phyloP scores from a whole-genome alignment of 257 asterid species.

The Euphrasia confusa region DNA sequence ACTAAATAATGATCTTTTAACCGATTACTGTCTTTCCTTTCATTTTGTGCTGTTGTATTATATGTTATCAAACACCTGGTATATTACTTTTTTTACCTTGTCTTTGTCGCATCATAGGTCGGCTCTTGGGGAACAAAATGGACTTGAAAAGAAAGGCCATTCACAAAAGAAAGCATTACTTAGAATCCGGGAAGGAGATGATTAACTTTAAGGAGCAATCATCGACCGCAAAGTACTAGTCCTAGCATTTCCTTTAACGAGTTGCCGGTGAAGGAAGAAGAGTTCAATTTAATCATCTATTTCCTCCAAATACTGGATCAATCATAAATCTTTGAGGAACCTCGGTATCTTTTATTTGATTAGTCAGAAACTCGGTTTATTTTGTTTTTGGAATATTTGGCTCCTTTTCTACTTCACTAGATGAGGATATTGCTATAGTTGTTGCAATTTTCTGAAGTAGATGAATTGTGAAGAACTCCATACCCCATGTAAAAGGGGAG shows the following conservation, averaged over 20 bases:
- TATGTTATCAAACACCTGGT: neutral
- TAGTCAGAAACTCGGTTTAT: neutral
- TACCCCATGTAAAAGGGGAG: too few species aligned
- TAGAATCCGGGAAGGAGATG: constrained; percentile 56
- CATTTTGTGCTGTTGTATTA: neutral
- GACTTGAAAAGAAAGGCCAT: constrained; percentile 56
- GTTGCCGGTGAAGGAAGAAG: constrained; percentile 24
- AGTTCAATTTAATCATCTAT: neutral
- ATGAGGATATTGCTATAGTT: neutral
- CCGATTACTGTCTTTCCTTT: constrained; percentile 9
- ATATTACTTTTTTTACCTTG: constrained; percentile 26
- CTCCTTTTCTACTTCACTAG: neutral
- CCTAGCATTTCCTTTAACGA: constrained; percentile 15
- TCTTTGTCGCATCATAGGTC: constrained; percentile 43
- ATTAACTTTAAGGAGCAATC: constrained; percentile 26
- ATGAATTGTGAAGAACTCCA: too few species aligned
- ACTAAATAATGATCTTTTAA: neutral
- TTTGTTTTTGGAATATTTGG: neutral
- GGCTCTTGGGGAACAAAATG: constrained; percentile 61
- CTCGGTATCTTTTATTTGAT: neutral
- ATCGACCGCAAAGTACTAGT: neutral
- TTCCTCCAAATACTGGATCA: neutral
- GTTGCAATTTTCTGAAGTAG: too few species aligned
- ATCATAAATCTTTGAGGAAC: neutral
- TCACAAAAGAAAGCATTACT: constrained; percentile 57